Evolutionary conservation across 768 basidiomycete genomes (phyloP), one percentile per base, ranked within the genome.

Genomic region (Dendrothele bispora): DNA sequence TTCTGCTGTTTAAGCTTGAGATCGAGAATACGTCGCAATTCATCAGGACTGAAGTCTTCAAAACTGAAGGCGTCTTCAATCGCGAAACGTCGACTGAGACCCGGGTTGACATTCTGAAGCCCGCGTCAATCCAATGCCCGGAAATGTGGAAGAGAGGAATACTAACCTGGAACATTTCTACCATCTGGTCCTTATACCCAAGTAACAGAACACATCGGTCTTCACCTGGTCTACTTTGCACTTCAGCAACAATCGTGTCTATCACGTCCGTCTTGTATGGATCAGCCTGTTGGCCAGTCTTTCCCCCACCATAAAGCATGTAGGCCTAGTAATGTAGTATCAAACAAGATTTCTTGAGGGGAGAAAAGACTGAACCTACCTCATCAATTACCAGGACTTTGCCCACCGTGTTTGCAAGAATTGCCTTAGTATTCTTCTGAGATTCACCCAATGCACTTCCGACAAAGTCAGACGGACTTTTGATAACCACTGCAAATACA

Each of bases 11-110:
- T 73, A 30, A 88, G 66, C 54, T 87, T 88, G 41, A 66, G 56
- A 7, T 84, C 61, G 17, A 88, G 62, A 26, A 82, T 78, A 8
- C 75, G 54, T 29, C 65, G 62, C 1, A 88, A 65, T 52, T 86
- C 78, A 0, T 65, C 32, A 46, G 81, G 73, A 6, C 63, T 74
- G 56, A 83, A 88, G 59, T 88, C 82, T 25, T 83, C 77, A 51
- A 86, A 87, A n/a, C 67, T 62, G 69, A 86, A 87, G 0, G 85
- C 80, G 37, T 84, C 72, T 46, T 86, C 86, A 24, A 86, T 82
- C 10, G 75, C 74, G 58, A 88, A 88, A 1, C 86, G 81, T 21
- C 86, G 76, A 2, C 77, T 63, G 7, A 87, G 63, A 12, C 85
- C 86, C 0, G 83, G 80, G 55, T 87, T 88, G 25, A 86, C 84